Conservation (phyloP, 495 filamentous ascomycete genomes). For the Hypoxylon intermedium region DNA sequence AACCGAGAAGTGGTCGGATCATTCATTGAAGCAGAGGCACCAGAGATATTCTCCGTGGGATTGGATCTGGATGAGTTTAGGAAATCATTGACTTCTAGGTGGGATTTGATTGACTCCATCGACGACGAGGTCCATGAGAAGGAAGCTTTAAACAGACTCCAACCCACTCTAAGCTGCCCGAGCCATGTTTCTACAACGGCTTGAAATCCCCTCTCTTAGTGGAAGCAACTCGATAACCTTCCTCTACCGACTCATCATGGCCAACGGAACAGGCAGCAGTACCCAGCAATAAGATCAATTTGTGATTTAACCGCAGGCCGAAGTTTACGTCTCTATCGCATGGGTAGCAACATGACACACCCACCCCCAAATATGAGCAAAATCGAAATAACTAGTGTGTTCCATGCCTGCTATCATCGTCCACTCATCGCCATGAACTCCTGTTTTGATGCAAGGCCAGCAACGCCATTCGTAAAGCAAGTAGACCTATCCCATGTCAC, state of each 20-base stretch:
- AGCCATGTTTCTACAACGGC: too few species aligned
- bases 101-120: neutral
- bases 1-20: slow-evolving; percentile 48
- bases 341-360: too few species aligned
- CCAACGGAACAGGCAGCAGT: too few species aligned
- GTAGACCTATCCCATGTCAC: neutral
- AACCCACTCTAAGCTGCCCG: too few species aligned
- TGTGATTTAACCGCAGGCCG: too few species aligned
- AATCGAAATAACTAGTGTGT: slow-evolving; percentile 6
- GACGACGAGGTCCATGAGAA: neutral
- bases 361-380: too few species aligned
- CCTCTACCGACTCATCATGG: too few species aligned
- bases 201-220: too few species aligned
- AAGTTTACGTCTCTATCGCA: too few species aligned
- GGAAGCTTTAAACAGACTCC: neutral
- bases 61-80: neutral
- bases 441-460: slow-evolving; percentile 25
- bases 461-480: slow-evolving; percentile 32
- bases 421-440: slow-evolving; percentile 33
- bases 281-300: too few species aligned
- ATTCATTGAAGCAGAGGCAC: slow-evolving; percentile 41
- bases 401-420: slow-evolving; percentile 25
- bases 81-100: neutral
- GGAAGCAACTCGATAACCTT: too few species aligned
- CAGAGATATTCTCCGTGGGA: slow-evolving; percentile 23